These are phyloP conservation scores for Effrenium voratum DNA, from an alignment of 73 alveolate species.

Conservation along the genomic window DNA sequence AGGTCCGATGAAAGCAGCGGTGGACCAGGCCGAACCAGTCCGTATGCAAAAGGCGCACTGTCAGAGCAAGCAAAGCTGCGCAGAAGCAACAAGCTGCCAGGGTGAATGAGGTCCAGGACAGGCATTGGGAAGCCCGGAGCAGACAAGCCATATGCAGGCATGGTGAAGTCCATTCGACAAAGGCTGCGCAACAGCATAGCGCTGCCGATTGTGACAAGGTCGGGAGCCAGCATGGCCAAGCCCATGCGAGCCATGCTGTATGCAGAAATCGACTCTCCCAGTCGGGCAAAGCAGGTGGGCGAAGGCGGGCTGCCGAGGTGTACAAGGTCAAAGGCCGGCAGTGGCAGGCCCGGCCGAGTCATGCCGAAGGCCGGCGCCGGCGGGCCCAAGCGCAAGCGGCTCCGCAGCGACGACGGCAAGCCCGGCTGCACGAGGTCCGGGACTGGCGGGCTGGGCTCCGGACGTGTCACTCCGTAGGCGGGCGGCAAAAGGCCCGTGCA, in stretches of 20 bases:
- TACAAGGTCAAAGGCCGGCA: constrained; percentile 57
- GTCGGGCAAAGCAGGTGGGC: constrained; percentile 58
- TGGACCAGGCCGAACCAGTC: constrained; percentile 55
- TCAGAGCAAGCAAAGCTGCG: constrained; percentile 55
- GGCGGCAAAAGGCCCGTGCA: background rate
- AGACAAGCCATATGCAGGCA: constrained; percentile 53
- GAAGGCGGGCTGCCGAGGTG: constrained; percentile 65
- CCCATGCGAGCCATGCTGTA: constrained; percentile 65
- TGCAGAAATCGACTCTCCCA: constrained; percentile 31
- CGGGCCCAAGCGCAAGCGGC: constrained; percentile 26
- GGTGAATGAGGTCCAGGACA: constrained; percentile 35
- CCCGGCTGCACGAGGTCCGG: constrained; percentile 62
- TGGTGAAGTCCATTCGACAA: background rate
- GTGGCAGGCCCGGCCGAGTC: background rate
- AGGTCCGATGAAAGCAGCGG: background rate
- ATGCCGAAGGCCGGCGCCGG: constrained; percentile 27
- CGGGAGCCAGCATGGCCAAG: background rate
- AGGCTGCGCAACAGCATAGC: background rate
- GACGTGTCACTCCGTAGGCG: constrained; percentile 55
- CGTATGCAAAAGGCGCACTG: constrained; percentile 34
- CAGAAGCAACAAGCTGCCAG: constrained; percentile 27
- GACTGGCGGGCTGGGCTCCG: constrained; percentile 15
- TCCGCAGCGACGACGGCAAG: background rate
- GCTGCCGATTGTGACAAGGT: constrained; percentile 43
- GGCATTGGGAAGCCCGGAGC: background rate